Percentiles rank a stretch among this genome's conserved stretches.
Conservation (phyloP, 192 early-diverging fungal genomes). For the Phlyctochytrium arcticum region DNA sequence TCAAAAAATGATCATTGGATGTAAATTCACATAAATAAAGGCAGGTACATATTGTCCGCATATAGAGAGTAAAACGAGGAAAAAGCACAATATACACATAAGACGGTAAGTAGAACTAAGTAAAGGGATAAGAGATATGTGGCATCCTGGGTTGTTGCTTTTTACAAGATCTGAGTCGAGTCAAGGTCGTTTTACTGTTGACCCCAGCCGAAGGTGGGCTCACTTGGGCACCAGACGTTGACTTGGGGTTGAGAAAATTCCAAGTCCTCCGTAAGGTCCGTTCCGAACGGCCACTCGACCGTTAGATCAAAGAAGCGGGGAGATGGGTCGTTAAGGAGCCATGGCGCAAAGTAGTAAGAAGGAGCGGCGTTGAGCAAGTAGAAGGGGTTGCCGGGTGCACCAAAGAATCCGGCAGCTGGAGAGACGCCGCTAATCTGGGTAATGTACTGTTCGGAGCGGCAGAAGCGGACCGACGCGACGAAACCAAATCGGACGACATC, state of each 20-base stretch:
- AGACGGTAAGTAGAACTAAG: too few relatives aligned
- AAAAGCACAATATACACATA: too few relatives aligned
- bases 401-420: neutral
- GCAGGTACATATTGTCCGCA: too few relatives aligned
- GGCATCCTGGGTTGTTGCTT: too few relatives aligned
- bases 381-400: neutral
- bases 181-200: too few relatives aligned
- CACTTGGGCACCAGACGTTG: neutral
- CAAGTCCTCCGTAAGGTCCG: neutral
- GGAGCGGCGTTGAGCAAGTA: neutral
- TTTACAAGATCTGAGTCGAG: too few relatives aligned
- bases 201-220: neutral
- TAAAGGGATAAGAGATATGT: too few relatives aligned
- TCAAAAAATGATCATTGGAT: too few relatives aligned
- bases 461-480: neutral
- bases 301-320: neutral
- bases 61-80: too few relatives aligned
- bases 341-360: neutral
- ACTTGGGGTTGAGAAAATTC: neutral
- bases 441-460: neutral
- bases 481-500: neutral
- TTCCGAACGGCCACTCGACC: neutral
- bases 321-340: neutral
- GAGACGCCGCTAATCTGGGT: neutral
- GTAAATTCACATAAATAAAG: too few relatives aligned